These are phyloP conservation scores for Phytophthora sojae DNA, from an alignment of 352 stramenopile species.

Conservation along the genomic window DNA sequence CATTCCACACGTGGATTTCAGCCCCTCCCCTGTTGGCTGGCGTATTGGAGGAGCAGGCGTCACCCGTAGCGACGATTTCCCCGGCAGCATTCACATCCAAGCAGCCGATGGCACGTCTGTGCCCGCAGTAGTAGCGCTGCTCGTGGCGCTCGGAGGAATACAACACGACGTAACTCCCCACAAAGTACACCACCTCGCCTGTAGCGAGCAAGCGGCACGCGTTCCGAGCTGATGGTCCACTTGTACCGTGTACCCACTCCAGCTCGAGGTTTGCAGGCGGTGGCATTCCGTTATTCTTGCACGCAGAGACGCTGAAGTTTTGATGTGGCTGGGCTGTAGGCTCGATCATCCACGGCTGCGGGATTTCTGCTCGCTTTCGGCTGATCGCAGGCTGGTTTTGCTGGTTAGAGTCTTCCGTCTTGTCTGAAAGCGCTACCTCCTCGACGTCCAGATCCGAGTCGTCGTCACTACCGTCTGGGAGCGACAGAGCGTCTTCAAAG, in stretches of 20 bases:
- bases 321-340: constrained; percentile 25
- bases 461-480: constrained; percentile 72
- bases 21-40: constrained; percentile 13
- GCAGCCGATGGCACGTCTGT: constrained; percentile 66
- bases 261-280: constrained; percentile 71
- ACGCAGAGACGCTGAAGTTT: neutral
- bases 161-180: constrained; percentile 80
- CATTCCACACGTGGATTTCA: constrained; percentile 82
- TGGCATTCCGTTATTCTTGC: constrained; percentile 40
- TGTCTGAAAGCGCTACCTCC: constrained; percentile 7
- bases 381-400: neutral
- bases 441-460: constrained; percentile 83
- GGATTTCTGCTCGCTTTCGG: constrained; percentile 30
- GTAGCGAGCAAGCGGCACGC: constrained; percentile 56
- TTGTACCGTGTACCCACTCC: constrained; percentile 83
- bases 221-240: constrained; percentile 53
- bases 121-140: constrained; percentile 79
- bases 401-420: neutral
- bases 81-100: constrained; percentile 63
- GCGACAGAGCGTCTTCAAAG: constrained; percentile 67
- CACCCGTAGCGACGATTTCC: constrained; percentile 75
- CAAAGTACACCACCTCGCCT: constrained; percentile 74
- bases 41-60: constrained; percentile 18
- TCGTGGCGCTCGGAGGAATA: constrained; percentile 65
- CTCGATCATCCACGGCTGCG: constrained; percentile 61